Evolutionary conservation across 2,329 filamentous ascomycete species (phyloP), one percentile per base, ranked within the genome.

Genomic region (Neocatenulostroma microsporum): DNA sequence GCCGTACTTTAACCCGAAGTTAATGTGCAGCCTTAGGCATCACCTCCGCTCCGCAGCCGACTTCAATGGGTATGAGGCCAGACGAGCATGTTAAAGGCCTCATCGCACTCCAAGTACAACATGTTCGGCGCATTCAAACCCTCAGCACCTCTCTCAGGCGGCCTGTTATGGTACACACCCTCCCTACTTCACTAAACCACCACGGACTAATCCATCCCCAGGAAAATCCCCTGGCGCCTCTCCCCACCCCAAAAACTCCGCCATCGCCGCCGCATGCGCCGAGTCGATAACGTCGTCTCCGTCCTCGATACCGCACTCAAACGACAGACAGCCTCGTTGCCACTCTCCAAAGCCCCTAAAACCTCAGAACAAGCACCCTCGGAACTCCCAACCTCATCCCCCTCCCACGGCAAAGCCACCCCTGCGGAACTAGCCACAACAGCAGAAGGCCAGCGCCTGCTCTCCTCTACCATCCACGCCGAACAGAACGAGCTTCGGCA

Each of bases 181-280:
- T 13, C 8, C 13, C 7, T 14, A 10, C 21, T 11, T 9, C 7
- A 19, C 18, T 30, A 2, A 13, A n/a, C 21, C 5, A 13, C 15
- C 18, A 21, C 28, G n/a, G 15, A 26, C 27, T 41, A 21, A 43
- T 30, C 18, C 14, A n/a, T 29, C 15, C 26, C 24, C 53, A 79
- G 84, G 91, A 98, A 98, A 78, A 87, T 83, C 54, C 91, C 91
- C 51, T 98, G 88, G 88, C 82, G 91, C 44, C 78, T 98, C 57
- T 98, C 91, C 41, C 73, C 77, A 50, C 86, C 85, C 60, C 88
- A 94, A 66, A 96, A 96, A 66, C 76, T 79, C 47, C 82, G 88
- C 37, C 88, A 95, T 55, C 78, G 88, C 47, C 73, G 80, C 61
- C 82, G 88, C 30, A 73, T 95, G 46, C 81, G 84, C 46, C 78